A percentile compares a stretch with the other conserved stretches of the same genome.
Conservation (phyloP, 1,284 basidiomycete species). For the Bjerkandera adusta region DNA sequence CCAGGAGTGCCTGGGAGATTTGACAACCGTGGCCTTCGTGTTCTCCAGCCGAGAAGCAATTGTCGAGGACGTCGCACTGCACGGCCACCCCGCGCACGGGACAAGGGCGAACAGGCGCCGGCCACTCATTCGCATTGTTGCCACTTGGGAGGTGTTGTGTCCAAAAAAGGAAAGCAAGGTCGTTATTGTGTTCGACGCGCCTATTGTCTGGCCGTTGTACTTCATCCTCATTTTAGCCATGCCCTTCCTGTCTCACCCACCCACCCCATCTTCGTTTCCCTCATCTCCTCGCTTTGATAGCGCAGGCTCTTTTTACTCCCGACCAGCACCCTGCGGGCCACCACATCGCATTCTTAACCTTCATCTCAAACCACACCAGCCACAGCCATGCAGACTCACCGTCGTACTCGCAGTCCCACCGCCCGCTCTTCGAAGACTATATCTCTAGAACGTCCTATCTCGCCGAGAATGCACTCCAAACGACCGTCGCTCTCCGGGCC, state of each 20-base stretch:
- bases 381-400: background rate
- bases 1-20: too few relatives aligned
- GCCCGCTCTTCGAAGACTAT: constrained; percentile 12
- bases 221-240: constrained; percentile 14
- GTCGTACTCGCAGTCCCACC: constrained; percentile 8
- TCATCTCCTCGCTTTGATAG: constrained; percentile 15
- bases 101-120: constrained; percentile 1
- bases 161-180: constrained; percentile 21
- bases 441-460: constrained; percentile 22
- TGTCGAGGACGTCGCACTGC: too few relatives aligned
- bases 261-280: constrained; percentile 11
- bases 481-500: constrained; percentile 33
- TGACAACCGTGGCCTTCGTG: too few relatives aligned
- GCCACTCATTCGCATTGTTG: constrained; percentile 8
- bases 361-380: constrained; percentile 15
- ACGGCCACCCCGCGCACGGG: background rate
- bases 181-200: constrained; percentile 17
- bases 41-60: too few relatives aligned
- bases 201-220: constrained; percentile 21
- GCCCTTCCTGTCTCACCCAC: constrained; percentile 9
- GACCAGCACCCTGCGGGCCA: constrained; percentile 3
- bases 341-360: constrained; percentile 11
- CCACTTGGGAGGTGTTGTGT: constrained; percentile 11
- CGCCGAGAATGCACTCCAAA: constrained; percentile 15
- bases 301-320: constrained; percentile 5